Conservation (phyloP, 176 grass and related monocot species). For the Bromus sterilis region DNA sequence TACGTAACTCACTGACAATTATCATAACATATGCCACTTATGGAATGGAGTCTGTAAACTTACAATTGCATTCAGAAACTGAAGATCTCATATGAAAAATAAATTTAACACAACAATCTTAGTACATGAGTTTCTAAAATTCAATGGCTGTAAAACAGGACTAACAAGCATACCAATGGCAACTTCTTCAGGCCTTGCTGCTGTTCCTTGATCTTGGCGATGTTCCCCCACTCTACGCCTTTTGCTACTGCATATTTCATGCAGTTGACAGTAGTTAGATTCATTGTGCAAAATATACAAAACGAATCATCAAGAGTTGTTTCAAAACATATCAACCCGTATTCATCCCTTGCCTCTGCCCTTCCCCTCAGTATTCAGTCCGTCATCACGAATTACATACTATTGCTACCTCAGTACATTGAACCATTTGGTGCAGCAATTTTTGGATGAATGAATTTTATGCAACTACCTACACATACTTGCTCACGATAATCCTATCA, state of each 20-base stretch:
- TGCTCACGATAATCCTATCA: background rate
- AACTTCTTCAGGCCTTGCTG: conserved; percentile 4
- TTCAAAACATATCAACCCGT: background rate
- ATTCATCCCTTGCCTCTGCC: background rate
- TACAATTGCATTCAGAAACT: background rate
- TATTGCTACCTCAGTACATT: background rate
- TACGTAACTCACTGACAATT: background rate
- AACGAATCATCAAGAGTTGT: conserved; percentile 15
- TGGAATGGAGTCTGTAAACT: background rate
- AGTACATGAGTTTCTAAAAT: background rate
- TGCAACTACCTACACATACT: background rate
- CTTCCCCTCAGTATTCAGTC: background rate
- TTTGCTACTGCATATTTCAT: conserved; percentile 47
- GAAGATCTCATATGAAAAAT: background rate
- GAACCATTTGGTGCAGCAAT: background rate
- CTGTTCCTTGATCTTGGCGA: conserved; percentile 8
- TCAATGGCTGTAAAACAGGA: background rate
- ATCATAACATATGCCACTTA: background rate
- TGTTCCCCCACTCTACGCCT: conserved; percentile 35
- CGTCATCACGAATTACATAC: background rate
- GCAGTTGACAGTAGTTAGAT: background rate
- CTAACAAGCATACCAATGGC: conserved; percentile 30
- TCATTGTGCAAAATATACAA: conserved; percentile 4
- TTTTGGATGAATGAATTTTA: background rate
- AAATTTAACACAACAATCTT: background rate